Evolutionary conservation across 2,329 filamentous ascomycete genomes (phyloP).

Genomic region (Venturia carpophila): DNA sequence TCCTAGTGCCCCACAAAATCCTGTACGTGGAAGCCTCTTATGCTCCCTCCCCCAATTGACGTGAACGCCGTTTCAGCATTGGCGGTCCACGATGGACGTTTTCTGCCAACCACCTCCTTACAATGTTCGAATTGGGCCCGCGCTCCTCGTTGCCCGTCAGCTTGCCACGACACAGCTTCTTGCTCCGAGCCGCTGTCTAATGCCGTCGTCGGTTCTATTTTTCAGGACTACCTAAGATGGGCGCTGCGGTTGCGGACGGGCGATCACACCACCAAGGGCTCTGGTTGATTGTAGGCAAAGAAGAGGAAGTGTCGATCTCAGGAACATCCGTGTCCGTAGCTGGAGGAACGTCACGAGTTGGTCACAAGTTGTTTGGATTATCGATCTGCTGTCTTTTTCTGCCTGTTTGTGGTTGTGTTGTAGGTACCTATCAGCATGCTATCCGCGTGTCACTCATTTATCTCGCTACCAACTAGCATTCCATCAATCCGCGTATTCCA

Average conservation of each 20-base stretch:
- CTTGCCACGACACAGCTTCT: slow-evolving; percentile 4
- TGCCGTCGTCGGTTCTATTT: neutral
- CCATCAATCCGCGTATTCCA: neutral
- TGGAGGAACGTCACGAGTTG: neutral
- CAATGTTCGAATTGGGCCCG: neutral
- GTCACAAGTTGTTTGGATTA: neutral
- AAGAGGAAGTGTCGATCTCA: neutral
- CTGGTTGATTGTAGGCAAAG: neutral
- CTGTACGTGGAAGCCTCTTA: neutral
- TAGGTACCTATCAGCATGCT: neutral
- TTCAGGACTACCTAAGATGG: neutral
- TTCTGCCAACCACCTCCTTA: neutral
- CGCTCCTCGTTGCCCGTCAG: neutral
- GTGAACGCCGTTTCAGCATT: neutral
- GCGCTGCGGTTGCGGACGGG: neutral
- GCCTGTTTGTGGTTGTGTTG: neutral
- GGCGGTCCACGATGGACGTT: neutral
- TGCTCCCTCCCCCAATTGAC: neutral
- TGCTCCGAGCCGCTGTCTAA: neutral
- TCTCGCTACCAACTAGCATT: neutral
- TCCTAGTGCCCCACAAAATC: slow-evolving; percentile 2
- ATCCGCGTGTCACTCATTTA: neutral
- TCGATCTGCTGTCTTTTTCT: neutral
- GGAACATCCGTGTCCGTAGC: neutral
- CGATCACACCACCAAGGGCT: neutral